Evolutionary conservation across 2,329 filamentous ascomycete species (phyloP), one percentile per base, ranked within the genome.

Genomic region (Colletotrichum kahawae): DNA sequence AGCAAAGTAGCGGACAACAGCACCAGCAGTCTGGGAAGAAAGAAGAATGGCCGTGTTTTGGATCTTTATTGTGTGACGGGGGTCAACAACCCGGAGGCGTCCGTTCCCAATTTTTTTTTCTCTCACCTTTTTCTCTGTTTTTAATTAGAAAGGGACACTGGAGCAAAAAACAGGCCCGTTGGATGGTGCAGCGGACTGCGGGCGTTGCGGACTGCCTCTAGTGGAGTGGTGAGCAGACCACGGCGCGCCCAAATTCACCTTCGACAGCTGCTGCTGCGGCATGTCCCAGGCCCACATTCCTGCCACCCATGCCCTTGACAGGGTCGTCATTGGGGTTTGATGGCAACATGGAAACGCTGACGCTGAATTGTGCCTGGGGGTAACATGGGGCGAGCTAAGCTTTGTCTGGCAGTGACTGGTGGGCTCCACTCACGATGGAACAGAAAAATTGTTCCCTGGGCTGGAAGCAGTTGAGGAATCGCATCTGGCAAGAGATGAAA

Each of bases 91-190:
- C 43, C 16, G 67, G 38, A 74, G 60, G 51, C 29, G 24, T 57
- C 56, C 27, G 56, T 43, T 51, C n/a, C 63, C 68, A 71, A 18
- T 48, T 71, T 68, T 75, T 75, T 72, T 72, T 67, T 69, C 59
- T 38, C 33, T 38, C 33, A 6, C 21, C 33, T 69, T 65, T 74
- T 73, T 62, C 38, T 54, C 24, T 66, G 18, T 51, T 67, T 43
- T 38, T 67, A 60, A 72, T 51, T 67, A 62, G 56, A 60, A 60
- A 43, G 33, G 66, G 43, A 31, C 21, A 71, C 43, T 51, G 43
- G 43, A 51, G 43, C n/a, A 51, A 51, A n/a, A 51, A 4, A 18
- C 43, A 51, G 43, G 43, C 4, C n/a, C n/a, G 43, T 51, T 57
- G 67, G 33, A 62, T 60, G 51, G 51, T 65, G 29, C 31, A 33